Evolutionary conservation across 805 yeast species (phyloP).

Genomic region (Torulaspora maleeae): DNA sequence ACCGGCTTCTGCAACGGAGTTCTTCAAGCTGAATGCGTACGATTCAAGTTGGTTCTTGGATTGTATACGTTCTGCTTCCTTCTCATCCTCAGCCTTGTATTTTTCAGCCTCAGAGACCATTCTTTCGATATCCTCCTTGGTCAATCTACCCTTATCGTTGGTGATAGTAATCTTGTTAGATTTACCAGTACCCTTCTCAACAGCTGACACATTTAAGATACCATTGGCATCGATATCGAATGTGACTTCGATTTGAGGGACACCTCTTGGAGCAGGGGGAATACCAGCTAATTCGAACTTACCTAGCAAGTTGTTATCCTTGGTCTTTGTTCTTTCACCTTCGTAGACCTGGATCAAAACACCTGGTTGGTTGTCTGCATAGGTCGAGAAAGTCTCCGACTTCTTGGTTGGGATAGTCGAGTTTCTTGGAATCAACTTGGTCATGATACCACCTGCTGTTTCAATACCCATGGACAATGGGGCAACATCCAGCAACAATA

Average conservation of each 20-base stretch:
- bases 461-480: constrained; percentile 97
- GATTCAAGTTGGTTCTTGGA: constrained; percentile 96
- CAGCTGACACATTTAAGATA: constrained; percentile 91
- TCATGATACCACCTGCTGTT: constrained; percentile 99
- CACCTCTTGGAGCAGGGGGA: constrained; percentile 99
- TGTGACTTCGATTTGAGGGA: constrained; percentile 96
- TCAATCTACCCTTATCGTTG: constrained; percentile 97
- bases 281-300: constrained; percentile 94
- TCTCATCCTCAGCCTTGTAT: constrained; percentile 93
- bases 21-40: constrained; percentile 89
- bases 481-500: constrained; percentile 92
- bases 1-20: constrained; percentile 65
- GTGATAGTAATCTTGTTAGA: constrained; percentile 95
- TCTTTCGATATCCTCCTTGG: constrained; percentile 95
- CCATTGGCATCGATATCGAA: constrained; percentile 97
- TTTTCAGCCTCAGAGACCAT: constrained; percentile 98
- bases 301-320: constrained; percentile 94
- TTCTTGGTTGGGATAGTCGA: constrained; percentile 96
- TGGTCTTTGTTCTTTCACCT: constrained; percentile 97
- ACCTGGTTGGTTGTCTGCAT: constrained; percentile 98
- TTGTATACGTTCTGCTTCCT: constrained; percentile 86
- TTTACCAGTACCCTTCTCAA: constrained; percentile 98
- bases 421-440: constrained; percentile 94
- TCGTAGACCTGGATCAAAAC: constrained; percentile 94
- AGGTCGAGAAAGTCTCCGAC: constrained; percentile 94